Evolutionary conservation across 2,329 filamentous ascomycete genomes (phyloP).

Genomic region (Aspergillus sojae): DNA sequence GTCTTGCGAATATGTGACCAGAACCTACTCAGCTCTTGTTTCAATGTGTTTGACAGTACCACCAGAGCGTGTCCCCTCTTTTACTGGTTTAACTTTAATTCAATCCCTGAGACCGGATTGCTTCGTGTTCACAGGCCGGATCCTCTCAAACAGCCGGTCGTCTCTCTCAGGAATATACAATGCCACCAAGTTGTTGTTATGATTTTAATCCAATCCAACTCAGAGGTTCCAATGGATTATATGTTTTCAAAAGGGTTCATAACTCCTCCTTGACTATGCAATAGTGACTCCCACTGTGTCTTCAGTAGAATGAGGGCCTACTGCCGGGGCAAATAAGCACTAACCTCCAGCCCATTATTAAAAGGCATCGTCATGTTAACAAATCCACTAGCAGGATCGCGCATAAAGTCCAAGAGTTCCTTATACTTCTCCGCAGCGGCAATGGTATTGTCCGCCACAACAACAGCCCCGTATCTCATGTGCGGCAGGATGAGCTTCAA

Average conservation of each 20-base stretch:
- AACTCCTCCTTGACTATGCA: too few relatives aligned
- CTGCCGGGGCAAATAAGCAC: slow-evolving; percentile 33
- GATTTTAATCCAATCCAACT: too few relatives aligned
- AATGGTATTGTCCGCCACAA: slow-evolving; percentile 44
- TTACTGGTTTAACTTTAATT: too few relatives aligned
- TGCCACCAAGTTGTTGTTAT: too few relatives aligned
- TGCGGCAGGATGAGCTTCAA: slow-evolving; percentile 39
- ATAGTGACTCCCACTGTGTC: too few relatives aligned
- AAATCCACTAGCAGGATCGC: slow-evolving; percentile 53
- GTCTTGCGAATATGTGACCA: neutral
- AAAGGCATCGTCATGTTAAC: slow-evolving; percentile 53
- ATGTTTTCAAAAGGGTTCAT: too few relatives aligned
- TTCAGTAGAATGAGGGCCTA: neutral
- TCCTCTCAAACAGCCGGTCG: rapidly evolving
- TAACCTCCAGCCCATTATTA: slow-evolving; percentile 51
- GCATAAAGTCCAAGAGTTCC: slow-evolving; percentile 53
- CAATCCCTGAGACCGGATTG: too few relatives aligned
- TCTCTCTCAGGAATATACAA: too few relatives aligned
- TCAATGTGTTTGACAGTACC: too few relatives aligned
- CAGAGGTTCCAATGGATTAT: neutral
- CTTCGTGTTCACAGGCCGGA: too few relatives aligned
- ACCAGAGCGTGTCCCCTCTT: too few relatives aligned
- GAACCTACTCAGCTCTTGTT: too few relatives aligned
- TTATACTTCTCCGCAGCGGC: slow-evolving; percentile 35
- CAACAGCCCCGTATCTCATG: slow-evolving; percentile 39